A percentile compares a stretch with the other conserved stretches of the same genome.
These are phyloP conservation scores for Psilocybe azurescens DNA, from an alignment of 768 basidiomycete genomes.

Conservation along the genomic window DNA sequence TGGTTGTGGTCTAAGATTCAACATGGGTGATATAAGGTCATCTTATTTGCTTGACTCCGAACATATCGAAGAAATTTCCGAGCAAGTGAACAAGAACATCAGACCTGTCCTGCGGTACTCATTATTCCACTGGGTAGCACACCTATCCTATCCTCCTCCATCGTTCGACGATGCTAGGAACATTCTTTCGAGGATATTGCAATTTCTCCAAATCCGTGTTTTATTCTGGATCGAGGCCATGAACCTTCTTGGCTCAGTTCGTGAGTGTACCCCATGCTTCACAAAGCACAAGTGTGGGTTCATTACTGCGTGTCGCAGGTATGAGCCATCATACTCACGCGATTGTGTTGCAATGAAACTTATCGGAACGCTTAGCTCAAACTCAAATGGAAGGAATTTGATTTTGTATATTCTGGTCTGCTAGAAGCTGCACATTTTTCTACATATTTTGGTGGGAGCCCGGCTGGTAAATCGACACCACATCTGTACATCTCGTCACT, in stretches of 20 bases:
- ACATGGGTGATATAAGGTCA: slow-evolving; percentile 22
- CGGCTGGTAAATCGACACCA: too few species aligned
- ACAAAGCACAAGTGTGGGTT: slow-evolving; percentile 8
- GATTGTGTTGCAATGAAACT: neutral
- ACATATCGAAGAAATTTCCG: neutral
- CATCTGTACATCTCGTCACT: too few species aligned
- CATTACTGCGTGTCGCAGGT: too few species aligned
- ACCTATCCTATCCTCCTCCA: slow-evolving; percentile 3
- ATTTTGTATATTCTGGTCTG: too few species aligned
- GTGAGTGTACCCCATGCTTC: slow-evolving; percentile 23
- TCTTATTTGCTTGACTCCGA: slow-evolving; percentile 15
- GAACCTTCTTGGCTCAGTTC: slow-evolving; percentile 23
- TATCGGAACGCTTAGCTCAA: too few species aligned
- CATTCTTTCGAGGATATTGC: slow-evolving; percentile 5
- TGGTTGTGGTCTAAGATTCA: slow-evolving; percentile 14
- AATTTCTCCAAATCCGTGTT: slow-evolving; percentile 21
- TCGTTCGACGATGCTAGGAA: neutral
- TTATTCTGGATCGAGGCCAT: slow-evolving; percentile 34
- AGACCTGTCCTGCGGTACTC: slow-evolving; percentile 7
- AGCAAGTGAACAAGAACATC: slow-evolving; percentile 13
- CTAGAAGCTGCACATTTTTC: too few species aligned
- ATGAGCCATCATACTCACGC: too few species aligned
- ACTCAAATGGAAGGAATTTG: too few species aligned
- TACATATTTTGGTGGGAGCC: too few species aligned
- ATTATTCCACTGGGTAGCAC: slow-evolving; percentile 11